Percentiles rank a stretch among this genome's conserved stretches.
Evolutionary conservation across 306 rosid genomes (phyloP).

Genomic region (Chamaecrista fasciculata): DNA sequence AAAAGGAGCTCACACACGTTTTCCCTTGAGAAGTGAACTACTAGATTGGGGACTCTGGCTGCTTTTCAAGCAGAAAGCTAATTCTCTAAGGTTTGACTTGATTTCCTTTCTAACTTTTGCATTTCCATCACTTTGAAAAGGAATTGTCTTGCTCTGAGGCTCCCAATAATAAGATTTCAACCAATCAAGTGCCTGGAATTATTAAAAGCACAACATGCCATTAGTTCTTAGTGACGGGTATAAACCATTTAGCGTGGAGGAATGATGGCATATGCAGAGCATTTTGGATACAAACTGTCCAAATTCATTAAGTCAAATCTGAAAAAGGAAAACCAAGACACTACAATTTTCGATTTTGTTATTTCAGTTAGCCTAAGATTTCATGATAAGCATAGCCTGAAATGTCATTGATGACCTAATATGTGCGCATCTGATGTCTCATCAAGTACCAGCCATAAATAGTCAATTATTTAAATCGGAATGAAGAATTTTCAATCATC

Average conservation of each 20-base stretch:
- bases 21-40: conserved; percentile 48
- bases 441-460: neutral
- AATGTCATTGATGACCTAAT: neutral
- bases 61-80: conserved; percentile 54
- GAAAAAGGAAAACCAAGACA: neutral
- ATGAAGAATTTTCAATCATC: neutral
- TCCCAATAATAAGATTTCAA: conserved; percentile 89
- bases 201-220: conserved; percentile 18
- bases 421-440: neutral
- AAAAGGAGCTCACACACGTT: conserved; percentile 45
- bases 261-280: conserved; percentile 5
- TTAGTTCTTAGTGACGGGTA: neutral
- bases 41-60: conserved; percentile 39
- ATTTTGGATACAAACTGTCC: neutral
- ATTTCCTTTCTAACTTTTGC: conserved; percentile 51
- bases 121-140: conserved; percentile 66
- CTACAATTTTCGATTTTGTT: neutral
- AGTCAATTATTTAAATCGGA: neutral
- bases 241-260: neutral
- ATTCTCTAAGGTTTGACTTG: conserved; percentile 55
- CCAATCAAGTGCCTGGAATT: conserved; percentile 90
- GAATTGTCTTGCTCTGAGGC: conserved; percentile 82
- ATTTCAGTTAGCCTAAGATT: neutral
- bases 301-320: neutral
- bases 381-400: neutral